Evolutionary conservation across 495 filamentous ascomycete species (phyloP).

Genomic region (Rhypophila decipiens): DNA sequence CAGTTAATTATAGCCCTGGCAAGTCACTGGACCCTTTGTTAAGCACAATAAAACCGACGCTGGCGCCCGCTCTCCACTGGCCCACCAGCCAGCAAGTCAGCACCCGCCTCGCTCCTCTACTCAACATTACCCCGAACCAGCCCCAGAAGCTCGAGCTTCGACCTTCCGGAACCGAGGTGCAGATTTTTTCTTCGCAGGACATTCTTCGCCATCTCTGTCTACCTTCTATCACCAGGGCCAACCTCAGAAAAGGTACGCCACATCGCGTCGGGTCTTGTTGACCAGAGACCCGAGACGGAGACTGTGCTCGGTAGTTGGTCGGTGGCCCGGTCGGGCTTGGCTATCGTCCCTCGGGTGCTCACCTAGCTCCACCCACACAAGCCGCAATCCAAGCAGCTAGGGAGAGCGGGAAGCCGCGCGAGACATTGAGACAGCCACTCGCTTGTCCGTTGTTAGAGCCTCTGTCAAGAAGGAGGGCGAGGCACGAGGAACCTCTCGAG

Average conservation of each 20-base stretch:
- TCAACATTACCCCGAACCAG: constrained; percentile 42
- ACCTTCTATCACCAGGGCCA: background rate
- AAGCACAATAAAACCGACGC: constrained; percentile 18
- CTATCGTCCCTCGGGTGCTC: too few relatives aligned
- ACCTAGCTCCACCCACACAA: background rate
- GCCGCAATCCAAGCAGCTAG: too few relatives aligned
- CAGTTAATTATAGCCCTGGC: too few relatives aligned
- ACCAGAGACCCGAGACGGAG: background rate
- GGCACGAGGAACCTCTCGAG: background rate
- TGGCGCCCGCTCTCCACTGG: constrained; percentile 10
- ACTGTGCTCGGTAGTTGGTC: background rate
- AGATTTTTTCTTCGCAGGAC: too few relatives aligned
- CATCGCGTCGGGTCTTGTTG: background rate
- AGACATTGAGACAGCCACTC: background rate
- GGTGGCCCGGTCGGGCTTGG: background rate
- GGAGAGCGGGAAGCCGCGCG: too few relatives aligned
- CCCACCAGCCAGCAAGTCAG: too few relatives aligned
- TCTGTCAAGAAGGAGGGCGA: too few relatives aligned
- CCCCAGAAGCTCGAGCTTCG: background rate
- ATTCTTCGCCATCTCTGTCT: too few relatives aligned
- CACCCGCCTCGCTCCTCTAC: constrained; percentile 28
- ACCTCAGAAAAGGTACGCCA: background rate
- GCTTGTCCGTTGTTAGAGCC: background rate
- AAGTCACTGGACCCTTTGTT: too few relatives aligned
- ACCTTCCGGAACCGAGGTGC: background rate